These are phyloP conservation scores for Celoporthe dispersa DNA, from an alignment of 2,329 filamentous ascomycete species.

Conservation along the genomic window DNA sequence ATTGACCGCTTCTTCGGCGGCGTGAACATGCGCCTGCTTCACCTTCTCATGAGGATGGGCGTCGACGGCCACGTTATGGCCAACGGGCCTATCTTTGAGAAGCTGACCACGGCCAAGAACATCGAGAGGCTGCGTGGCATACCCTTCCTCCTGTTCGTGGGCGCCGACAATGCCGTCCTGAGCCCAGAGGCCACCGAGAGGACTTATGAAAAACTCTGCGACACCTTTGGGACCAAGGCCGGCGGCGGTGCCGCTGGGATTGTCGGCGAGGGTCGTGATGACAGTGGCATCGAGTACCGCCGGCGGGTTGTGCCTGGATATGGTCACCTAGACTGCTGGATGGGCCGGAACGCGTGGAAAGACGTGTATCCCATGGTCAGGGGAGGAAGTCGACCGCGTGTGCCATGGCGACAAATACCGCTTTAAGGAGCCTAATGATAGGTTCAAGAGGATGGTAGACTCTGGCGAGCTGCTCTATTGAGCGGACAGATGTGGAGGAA, in stretches of 20 bases:
- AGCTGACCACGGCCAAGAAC: constrained; percentile 55
- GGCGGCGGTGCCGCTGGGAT: constrained; percentile 28
- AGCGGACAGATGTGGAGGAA: background rate
- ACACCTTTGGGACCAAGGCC: constrained; percentile 50
- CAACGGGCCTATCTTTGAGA: constrained; percentile 53
- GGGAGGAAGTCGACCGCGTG: constrained; percentile 59
- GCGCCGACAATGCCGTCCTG: constrained; percentile 61
- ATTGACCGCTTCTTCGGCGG: constrained; percentile 66
- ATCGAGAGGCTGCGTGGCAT: constrained; percentile 54
- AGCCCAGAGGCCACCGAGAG: constrained; percentile 56
- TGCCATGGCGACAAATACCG: constrained; percentile 46
- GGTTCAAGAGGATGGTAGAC: constrained; percentile 47
- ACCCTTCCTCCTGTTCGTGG: constrained; percentile 60
- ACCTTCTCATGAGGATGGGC: constrained; percentile 62
- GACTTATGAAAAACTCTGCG: constrained; percentile 57
- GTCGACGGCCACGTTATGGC: constrained; percentile 53
- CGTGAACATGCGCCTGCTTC: constrained; percentile 61
- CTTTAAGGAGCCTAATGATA: constrained; percentile 50
- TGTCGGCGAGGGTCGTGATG: constrained; percentile 31
- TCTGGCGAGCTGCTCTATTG: constrained; percentile 46
- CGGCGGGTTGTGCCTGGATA: constrained; percentile 60
- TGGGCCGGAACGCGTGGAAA: constrained; percentile 61
- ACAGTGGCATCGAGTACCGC: constrained; percentile 49
- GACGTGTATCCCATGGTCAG: constrained; percentile 63
- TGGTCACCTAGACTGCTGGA: constrained; percentile 66